Evolutionary conservation across 148 eudicot species (phyloP).

Genomic region (Gaultheria prostrata): DNA sequence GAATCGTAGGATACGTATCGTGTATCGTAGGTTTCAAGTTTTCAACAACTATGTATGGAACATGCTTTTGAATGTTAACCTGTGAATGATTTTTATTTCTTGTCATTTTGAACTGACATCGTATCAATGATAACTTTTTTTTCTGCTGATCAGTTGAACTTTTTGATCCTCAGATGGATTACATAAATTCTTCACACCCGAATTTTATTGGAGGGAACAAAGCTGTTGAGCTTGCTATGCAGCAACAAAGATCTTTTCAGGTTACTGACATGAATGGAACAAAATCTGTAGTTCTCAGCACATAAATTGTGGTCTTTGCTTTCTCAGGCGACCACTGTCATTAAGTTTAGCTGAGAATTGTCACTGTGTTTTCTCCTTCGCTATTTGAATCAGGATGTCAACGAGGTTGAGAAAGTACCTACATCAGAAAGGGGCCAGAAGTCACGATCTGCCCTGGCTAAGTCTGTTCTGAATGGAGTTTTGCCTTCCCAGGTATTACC

Average conservation of each 20-base stretch:
- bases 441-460: constrained; percentile 1
- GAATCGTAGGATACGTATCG: too few relatives aligned
- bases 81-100: background rate
- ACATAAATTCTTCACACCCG: constrained; percentile 40
- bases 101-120: background rate
- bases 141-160: background rate
- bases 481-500: constrained; percentile 10
- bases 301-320: background rate
- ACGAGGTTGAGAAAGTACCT: constrained; percentile 7
- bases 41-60: too few relatives aligned
- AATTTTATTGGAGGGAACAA: constrained; percentile 40
- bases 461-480: constrained; percentile 13
- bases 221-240: constrained; percentile 35
- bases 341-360: background rate
- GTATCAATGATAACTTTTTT: background rate
- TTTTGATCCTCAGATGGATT: constrained; percentile 30
- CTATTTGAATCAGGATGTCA: constrained; percentile 4
- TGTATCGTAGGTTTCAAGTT: too few relatives aligned
- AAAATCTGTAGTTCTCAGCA: background rate
- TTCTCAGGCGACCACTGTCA: background rate
- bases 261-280: background rate
- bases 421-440: constrained; percentile 15
- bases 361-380: background rate
- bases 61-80: background rate
- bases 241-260: constrained; percentile 20